These are phyloP conservation scores for Exophiala oligosperma DNA, from an alignment of 2,329 filamentous ascomycete genomes.

Conservation along the genomic window DNA sequence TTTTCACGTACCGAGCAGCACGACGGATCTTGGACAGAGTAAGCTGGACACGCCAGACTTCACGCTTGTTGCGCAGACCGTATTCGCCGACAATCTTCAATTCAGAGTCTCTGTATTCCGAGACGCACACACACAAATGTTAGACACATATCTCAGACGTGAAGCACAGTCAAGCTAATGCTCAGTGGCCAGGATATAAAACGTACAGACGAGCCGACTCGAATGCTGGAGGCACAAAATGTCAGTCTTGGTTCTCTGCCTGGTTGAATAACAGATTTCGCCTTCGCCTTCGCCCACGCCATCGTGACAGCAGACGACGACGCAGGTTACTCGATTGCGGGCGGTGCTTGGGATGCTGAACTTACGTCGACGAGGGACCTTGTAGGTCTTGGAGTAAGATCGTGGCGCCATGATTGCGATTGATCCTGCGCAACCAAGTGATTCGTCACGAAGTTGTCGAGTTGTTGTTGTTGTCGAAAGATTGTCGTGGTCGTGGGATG, in stretches of 20 bases:
- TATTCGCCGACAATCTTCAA: conserved; percentile 99
- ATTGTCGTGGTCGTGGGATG: background rate
- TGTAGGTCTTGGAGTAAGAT: conserved; percentile 99
- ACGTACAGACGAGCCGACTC: conserved; percentile 99
- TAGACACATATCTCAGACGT: conserved; percentile 77
- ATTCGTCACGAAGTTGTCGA: conserved; percentile 23
- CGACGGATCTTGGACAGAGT: conserved; percentile 99
- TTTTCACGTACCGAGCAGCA: conserved; percentile 84
- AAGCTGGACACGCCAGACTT: conserved; percentile 99
- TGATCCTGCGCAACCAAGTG: conserved; percentile 33
- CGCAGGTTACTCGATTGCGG: too few relatives aligned
- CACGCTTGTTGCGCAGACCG: conserved; percentile 99
- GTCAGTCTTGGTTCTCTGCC: conserved; percentile 20
- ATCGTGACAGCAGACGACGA: too few relatives aligned
- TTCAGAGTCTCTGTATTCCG: conserved; percentile 81
- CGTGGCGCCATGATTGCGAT: conserved; percentile 53
- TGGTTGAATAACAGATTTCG: too few relatives aligned
- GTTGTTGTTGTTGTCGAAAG: conserved; percentile 21
- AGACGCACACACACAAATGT: conserved; percentile 58
- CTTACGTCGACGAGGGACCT: conserved; percentile 86
- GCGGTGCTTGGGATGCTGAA: conserved; percentile 25
- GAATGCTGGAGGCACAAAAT: conserved; percentile 63
- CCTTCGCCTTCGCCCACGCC: too few relatives aligned
- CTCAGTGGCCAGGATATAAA: conserved; percentile 83
- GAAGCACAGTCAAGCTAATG: conserved; percentile 92